phyloP scores from a whole-genome alignment of 2,329 filamentous ascomycete genomes.

The Ceratocystis colombiana region DNA sequence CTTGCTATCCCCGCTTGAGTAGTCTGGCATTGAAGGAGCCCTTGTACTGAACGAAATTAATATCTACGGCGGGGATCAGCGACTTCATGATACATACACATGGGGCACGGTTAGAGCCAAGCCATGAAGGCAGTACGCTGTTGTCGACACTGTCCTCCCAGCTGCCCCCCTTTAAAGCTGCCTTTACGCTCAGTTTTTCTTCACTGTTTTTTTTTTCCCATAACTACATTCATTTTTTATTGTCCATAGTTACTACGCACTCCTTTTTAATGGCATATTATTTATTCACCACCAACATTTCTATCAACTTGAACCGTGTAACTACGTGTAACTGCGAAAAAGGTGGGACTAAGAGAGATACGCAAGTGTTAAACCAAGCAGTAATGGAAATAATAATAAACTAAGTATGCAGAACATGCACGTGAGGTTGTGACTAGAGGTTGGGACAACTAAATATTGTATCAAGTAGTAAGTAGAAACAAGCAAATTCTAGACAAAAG shows the following conservation, averaged over 20 bases:
- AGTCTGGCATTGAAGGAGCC: background rate
- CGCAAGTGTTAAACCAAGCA: no score
- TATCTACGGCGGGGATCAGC: background rate
- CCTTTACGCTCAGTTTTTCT: background rate
- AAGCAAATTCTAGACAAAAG: slow-evolving; percentile 6
- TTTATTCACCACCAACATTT: background rate
- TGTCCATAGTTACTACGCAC: slow-evolving; percentile 4
- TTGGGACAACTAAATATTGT: background rate
- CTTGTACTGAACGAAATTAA: background rate
- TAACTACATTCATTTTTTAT: no score
- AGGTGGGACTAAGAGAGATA: background rate
- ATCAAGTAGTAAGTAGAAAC: background rate
- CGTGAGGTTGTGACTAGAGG: background rate
- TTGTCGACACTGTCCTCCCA: background rate
- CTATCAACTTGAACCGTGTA: background rate
- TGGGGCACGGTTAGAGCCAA: background rate
- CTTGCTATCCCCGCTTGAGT: background rate
- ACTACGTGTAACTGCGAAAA: background rate
- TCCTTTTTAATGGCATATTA: slow-evolving; percentile 7
- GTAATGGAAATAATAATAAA: no score
- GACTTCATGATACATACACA: background rate
- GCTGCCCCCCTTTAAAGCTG: background rate
- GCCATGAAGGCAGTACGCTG: background rate
- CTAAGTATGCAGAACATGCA: no score
- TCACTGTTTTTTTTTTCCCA: background rate